Base-by-base conservation (phyloP, 2,329 filamentous ascomycete genomes). In the Neopestalotiopsis rosae region DNA sequence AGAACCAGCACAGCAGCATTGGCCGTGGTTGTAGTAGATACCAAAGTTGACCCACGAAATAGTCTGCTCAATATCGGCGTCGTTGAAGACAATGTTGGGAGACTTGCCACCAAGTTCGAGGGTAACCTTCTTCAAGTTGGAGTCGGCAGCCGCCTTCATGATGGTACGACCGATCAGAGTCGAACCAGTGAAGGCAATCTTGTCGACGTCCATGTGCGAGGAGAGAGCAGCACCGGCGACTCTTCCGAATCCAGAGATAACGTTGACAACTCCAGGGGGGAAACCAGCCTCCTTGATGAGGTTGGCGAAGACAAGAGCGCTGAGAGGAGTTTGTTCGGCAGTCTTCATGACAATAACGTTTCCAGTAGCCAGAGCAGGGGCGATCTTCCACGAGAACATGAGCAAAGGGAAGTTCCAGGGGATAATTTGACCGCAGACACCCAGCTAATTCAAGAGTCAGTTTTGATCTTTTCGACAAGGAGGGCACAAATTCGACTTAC, bases 361-460 rank as follows among this genome's bases (percentile, higher is more conserved):
- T 77, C 92, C 92, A 49, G 89, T 89, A 73, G 91, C 90, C 76
- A 94, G 84, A 59, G 91, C 91, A 63, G 91, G 91, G 69, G 88
- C 91, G 71, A 94, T 90, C 89, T 97, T 97, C 94, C 94, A 97
- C 66, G 88, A 87, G 79, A 87, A 87, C 92, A 95, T 95, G 78
- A 93, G 88, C 61, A 95, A 84, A 52, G 93, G 93, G 84, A 94
- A 95, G 86, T 95, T 95, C 24, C 24, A 28, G 24, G 24, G 24
- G 24, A 28, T 28, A 28, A 28, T 28, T 28, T 28, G 24, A 28
- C 24, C 24, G 24, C 24, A 28, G 4, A 28, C 24, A 28, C 24
- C 24, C 24, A 28, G 24, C 24, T 28, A 28, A 28, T 28, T 28
- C 3, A 28, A 28, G 24, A 28, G 24, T 28, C 24, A 28, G 24